These are phyloP conservation scores for Starmerella floris DNA, from an alignment of 805 yeast species.

Conservation along the genomic window DNA sequence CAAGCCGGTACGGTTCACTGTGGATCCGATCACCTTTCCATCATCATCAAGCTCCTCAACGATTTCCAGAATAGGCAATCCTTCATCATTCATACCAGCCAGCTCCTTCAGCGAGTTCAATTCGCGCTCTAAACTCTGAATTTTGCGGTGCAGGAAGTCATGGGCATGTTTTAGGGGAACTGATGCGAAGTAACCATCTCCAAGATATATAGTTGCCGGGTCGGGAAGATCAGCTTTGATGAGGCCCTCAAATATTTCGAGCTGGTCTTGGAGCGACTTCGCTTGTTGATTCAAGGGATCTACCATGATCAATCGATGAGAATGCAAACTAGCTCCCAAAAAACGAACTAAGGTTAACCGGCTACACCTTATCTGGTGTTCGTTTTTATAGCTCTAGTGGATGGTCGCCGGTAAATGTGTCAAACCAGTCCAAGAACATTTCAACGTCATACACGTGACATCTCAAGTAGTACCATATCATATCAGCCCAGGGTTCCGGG, in stretches of 20 bases:
- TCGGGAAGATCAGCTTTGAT: neutral
- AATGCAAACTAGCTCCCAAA: no score
- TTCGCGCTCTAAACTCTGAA: slow-evolving; percentile 10
- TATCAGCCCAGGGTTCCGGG: no score
- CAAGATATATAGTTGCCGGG: slow-evolving; percentile 20
- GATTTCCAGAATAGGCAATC: slow-evolving; percentile 64
- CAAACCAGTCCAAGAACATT: no score
- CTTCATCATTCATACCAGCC: slow-evolving; percentile 32
- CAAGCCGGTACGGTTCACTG: slow-evolving; percentile 30
- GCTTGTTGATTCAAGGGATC: neutral
- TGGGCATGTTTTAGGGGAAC: slow-evolving; percentile 15
- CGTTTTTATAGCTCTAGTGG: no score
- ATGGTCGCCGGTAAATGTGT: no score
- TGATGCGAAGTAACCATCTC: slow-evolving; percentile 25
- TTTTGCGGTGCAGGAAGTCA: slow-evolving; percentile 17
- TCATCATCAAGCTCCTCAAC: slow-evolving; percentile 74
- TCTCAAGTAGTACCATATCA: no score
- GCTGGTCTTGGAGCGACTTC: slow-evolving; percentile 1
- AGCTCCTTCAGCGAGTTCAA: slow-evolving; percentile 11
- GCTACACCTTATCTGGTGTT: no score
- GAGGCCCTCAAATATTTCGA: slow-evolving; percentile 11
- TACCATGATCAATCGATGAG: neutral
- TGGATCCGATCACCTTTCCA: slow-evolving; percentile 47
- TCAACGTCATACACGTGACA: no score
- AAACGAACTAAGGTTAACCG: no score